Evolutionary conservation across 345 rosid genomes (phyloP).

Genomic region (Lepidium aucheri): DNA sequence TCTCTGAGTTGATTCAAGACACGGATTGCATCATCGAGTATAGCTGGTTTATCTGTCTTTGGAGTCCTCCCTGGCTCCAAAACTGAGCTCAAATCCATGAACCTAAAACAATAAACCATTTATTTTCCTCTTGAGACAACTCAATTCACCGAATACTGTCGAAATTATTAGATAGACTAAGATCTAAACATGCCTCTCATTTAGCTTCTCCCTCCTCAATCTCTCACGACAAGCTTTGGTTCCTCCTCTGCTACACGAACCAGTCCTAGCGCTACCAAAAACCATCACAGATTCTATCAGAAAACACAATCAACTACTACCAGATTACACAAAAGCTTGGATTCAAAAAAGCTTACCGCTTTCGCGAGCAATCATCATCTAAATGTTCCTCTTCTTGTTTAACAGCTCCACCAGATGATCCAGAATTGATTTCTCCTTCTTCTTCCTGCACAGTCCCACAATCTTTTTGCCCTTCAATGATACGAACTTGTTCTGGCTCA

Average conservation of each 20-base stretch:
- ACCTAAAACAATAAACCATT: slow-evolving; percentile 35
- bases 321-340: not conserved
- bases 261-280: slow-evolving; percentile 13
- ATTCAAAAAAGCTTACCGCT: slow-evolving; percentile 33
- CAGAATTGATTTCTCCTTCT: slow-evolving; percentile 26
- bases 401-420: slow-evolving; percentile 26
- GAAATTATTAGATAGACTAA: not conserved
- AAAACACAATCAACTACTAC: slow-evolving; percentile 23
- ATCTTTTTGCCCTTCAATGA: not conserved
- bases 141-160: not conserved
- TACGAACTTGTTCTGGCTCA: not conserved
- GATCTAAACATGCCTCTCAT: slow-evolving; percentile 48
- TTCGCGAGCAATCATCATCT: slow-evolving; percentile 32
- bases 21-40: slow-evolving; percentile 78
- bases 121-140: not conserved
- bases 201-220: slow-evolving; percentile 76
- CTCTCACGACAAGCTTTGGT: slow-evolving; percentile 83
- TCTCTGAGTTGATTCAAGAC: slow-evolving; percentile 68
- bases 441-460: slow-evolving; percentile 17
- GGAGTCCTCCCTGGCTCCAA: slow-evolving; percentile 77
- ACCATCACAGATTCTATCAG: not conserved
- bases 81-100: slow-evolving; percentile 65
- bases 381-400: slow-evolving; percentile 24
- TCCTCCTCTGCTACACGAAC: slow-evolving; percentile 24
- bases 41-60: slow-evolving; percentile 77